A percentile compares a stretch with the other conserved stretches of the same genome.
phyloP scores from a whole-genome alignment of 208 protist species.

The Entamoeba invadens region DNA sequence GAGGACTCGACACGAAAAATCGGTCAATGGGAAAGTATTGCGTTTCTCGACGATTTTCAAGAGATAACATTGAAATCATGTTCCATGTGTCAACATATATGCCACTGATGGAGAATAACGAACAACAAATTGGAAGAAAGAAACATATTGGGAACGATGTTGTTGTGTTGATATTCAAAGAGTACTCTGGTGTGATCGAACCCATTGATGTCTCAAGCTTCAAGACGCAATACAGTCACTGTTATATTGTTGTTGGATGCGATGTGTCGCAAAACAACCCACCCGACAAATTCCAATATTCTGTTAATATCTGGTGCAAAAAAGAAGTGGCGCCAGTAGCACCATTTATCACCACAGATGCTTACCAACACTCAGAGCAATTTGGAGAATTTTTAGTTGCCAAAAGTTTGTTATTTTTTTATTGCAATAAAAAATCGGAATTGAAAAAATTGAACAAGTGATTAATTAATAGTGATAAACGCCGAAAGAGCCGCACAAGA shows the following conservation, averaged over 20 bases:
- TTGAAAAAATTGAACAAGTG: no score
- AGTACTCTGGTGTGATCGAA: neutral
- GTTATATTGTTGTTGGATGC: neutral
- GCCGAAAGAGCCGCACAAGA: neutral
- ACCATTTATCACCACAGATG: neutral
- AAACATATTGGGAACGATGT: conserved; percentile 5
- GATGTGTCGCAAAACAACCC: neutral
- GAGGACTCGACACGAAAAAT: neutral
- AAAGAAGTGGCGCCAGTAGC: neutral
- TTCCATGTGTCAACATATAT: neutral
- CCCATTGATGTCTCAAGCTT: neutral
- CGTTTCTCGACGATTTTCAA: neutral
- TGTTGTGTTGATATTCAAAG: neutral
- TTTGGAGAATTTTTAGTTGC: neutral
- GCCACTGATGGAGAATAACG: neutral
- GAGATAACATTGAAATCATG: neutral
- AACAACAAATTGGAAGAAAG: neutral
- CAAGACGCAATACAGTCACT: neutral
- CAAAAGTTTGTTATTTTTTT: no score
- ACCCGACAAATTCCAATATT: neutral
- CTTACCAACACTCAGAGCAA: neutral
- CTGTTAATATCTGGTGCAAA: neutral
- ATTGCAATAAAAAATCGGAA: no score
- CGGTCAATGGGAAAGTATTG: neutral
- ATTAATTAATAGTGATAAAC: no score